phyloP scores from a whole-genome alignment of 2,329 filamentous ascomycete genomes.

The Curvularia verruculosa region DNA sequence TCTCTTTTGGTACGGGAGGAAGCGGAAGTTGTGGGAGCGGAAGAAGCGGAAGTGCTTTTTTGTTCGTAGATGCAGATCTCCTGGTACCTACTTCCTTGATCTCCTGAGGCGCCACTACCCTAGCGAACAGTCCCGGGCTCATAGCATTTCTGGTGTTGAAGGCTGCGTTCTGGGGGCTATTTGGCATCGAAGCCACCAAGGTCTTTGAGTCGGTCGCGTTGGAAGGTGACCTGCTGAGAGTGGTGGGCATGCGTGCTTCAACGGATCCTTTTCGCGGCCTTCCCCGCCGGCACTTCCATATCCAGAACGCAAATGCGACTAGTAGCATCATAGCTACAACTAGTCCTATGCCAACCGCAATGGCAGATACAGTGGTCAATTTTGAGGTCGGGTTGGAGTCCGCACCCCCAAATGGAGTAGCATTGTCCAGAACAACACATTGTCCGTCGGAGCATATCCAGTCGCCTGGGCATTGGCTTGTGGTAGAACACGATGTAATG shows the following conservation, averaged over 20 bases:
- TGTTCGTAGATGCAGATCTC: slow-evolving; percentile 7
- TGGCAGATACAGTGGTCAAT: slow-evolving; percentile 29
- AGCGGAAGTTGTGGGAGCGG: slow-evolving; percentile 23
- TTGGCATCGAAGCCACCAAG: slow-evolving; percentile 33
- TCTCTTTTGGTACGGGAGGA: slow-evolving; percentile 23
- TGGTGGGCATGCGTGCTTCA: slow-evolving; percentile 17
- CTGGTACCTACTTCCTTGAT: slow-evolving; percentile 10
- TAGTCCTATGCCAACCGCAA: slow-evolving; percentile 38
- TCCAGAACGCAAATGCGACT: slow-evolving; percentile 30
- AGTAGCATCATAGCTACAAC: slow-evolving; percentile 28
- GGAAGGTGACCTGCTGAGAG: slow-evolving; percentile 23
- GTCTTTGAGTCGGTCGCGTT: slow-evolving; percentile 35
- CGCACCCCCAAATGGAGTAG: slow-evolving; percentile 29
- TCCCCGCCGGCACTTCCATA: slow-evolving; percentile 27
- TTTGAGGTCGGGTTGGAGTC: slow-evolving; percentile 22
- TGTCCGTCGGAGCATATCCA: slow-evolving; percentile 30
- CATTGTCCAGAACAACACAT: slow-evolving; percentile 27
- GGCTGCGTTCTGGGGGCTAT: slow-evolving; percentile 28
- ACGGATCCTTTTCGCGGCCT: slow-evolving; percentile 19
- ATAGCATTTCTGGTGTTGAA: slow-evolving; percentile 20
- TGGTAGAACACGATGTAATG: slow-evolving; percentile 26
- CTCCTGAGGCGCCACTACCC: slow-evolving; percentile 12
- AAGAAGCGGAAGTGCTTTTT: slow-evolving; percentile 20
- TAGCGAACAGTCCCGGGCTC: slow-evolving; percentile 21
- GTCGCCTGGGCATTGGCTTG: slow-evolving; percentile 35